phyloP scores from a whole-genome alignment of 2,329 filamentous ascomycete genomes.

The Claviceps digitariae region DNA sequence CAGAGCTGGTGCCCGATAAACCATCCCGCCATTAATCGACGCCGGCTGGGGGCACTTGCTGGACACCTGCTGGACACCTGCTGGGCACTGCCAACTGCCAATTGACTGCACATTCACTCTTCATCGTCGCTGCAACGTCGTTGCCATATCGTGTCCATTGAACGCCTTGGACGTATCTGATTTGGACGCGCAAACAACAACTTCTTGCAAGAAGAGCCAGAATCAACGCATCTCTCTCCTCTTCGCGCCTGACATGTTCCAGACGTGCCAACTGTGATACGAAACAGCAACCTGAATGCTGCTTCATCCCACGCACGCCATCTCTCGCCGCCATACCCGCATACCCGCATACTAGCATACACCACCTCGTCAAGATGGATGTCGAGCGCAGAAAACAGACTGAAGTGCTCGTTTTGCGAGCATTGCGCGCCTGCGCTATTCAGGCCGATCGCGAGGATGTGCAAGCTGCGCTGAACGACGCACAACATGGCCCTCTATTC shows the following conservation, averaged over 20 bases:
- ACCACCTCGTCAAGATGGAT: slow-evolving; percentile 11
- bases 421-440: slow-evolving; percentile 19
- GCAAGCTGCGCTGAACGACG: slow-evolving; percentile 22
- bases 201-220: too few relatives aligned
- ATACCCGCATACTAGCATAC: background rate
- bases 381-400: slow-evolving; percentile 15
- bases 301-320: background rate
- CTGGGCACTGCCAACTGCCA: too few relatives aligned
- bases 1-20: too few relatives aligned
- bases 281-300: background rate
- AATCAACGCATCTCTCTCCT: background rate
- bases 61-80: too few relatives aligned
- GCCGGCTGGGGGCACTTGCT: too few relatives aligned
- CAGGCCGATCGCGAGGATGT: slow-evolving; percentile 23
- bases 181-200: background rate
- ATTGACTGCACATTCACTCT: too few relatives aligned
- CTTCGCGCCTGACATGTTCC: background rate
- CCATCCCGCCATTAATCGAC: too few relatives aligned
- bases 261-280: background rate
- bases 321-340: background rate
- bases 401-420: slow-evolving; percentile 21
- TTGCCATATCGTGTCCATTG: background rate
- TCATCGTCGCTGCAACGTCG: background rate
- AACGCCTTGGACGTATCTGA: background rate
- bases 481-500: slow-evolving; percentile 21